phyloP scores from a whole-genome alignment of 208 protist genomes.

The Wallacemonas collosoma region DNA sequence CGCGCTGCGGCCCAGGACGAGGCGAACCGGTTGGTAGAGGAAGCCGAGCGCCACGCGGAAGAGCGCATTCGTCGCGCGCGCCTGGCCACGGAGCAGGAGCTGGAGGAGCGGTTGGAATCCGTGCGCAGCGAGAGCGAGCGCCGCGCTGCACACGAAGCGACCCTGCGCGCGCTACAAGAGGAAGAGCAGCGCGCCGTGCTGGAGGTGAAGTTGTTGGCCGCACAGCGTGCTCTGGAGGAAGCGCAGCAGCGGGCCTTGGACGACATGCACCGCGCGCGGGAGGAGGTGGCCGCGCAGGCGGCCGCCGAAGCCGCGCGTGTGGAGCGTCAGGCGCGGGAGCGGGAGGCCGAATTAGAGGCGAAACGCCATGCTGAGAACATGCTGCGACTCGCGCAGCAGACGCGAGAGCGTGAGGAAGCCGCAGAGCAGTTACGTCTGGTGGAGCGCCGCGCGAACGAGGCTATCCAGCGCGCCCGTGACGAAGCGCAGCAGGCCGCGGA shows the following conservation, averaged over 20 bases:
- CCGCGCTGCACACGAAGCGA: constrained; percentile 41
- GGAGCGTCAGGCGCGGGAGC: constrained; percentile 34
- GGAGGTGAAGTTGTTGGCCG: constrained; percentile 57
- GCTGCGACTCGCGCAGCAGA: constrained; percentile 33
- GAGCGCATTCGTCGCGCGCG: constrained; percentile 51
- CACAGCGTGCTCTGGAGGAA: constrained; percentile 51
- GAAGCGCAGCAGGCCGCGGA: constrained; percentile 39
- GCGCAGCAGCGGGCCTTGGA: constrained; percentile 46
- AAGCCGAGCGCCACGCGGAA: constrained; percentile 50
- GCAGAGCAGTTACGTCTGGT: constrained; percentile 37
- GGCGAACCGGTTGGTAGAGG: constrained; percentile 36
- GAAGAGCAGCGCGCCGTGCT: constrained; percentile 51
- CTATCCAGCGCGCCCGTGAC: constrained; percentile 38
- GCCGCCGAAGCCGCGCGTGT: constrained; percentile 42
- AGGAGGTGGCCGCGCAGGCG: constrained; percentile 43
- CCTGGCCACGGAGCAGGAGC: constrained; percentile 37
- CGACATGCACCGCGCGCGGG: constrained; percentile 39
- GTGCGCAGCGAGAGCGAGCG: constrained; percentile 41
- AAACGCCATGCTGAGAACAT: constrained; percentile 28
- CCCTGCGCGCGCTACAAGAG: constrained; percentile 45
- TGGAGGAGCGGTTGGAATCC: constrained; percentile 34
- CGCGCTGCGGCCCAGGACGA: constrained; percentile 27
- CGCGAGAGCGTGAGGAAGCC: constrained; percentile 35
- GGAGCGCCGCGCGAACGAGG: constrained; percentile 41
- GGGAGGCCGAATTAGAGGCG: constrained; percentile 37